phyloP scores from a whole-genome alignment of 495 filamentous ascomycete genomes.

The Xylaria venustula region DNA sequence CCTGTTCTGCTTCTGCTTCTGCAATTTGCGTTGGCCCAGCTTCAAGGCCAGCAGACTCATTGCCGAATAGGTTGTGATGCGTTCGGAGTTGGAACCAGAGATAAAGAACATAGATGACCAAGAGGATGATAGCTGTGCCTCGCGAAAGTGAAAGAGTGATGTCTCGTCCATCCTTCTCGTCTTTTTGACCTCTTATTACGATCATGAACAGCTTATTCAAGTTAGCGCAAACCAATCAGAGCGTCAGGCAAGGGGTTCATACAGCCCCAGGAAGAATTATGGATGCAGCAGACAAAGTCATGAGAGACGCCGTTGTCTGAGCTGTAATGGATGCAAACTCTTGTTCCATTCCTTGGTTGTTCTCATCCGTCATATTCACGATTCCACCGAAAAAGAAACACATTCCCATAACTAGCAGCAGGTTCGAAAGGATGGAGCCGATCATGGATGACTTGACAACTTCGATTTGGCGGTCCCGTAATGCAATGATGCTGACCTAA shows the following conservation, averaged over 20 bases:
- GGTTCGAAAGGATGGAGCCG: slow-evolving; percentile 93
- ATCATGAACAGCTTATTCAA: slow-evolving; percentile 43
- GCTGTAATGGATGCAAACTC: slow-evolving; percentile 84
- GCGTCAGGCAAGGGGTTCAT: slow-evolving; percentile 50
- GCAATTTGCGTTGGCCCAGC: slow-evolving; percentile 8
- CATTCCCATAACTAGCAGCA: slow-evolving; percentile 92
- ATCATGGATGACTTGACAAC: slow-evolving; percentile 98
- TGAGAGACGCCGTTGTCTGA: slow-evolving; percentile 92
- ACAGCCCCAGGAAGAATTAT: slow-evolving; percentile 90
- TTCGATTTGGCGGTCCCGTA: slow-evolving; percentile 81
- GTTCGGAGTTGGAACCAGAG: slow-evolving; percentile 86
- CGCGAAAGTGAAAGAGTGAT: slow-evolving; percentile 79
- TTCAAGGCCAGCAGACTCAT: slow-evolving; percentile 42
- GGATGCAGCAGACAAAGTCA: slow-evolving; percentile 87
- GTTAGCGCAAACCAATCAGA: slow-evolving; percentile 7
- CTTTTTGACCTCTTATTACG: slow-evolving; percentile 28
- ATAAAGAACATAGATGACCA: slow-evolving; percentile 86
- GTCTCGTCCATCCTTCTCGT: slow-evolving; percentile 42
- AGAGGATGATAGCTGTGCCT: slow-evolving; percentile 84
- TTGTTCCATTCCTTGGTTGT: slow-evolving; percentile 58
- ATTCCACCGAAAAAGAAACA: slow-evolving; percentile 92
- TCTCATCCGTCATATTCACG: slow-evolving; percentile 44
- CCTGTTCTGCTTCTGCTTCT: slow-evolving; percentile 21
- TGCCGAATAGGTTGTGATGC: slow-evolving; percentile 78
- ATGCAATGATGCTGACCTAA: slow-evolving; percentile 90